Percentiles rank a stretch among this genome's conserved stretches.
Conservation (phyloP, 2,329 filamentous ascomycete species). For the Nectriaceae sp. region DNA sequence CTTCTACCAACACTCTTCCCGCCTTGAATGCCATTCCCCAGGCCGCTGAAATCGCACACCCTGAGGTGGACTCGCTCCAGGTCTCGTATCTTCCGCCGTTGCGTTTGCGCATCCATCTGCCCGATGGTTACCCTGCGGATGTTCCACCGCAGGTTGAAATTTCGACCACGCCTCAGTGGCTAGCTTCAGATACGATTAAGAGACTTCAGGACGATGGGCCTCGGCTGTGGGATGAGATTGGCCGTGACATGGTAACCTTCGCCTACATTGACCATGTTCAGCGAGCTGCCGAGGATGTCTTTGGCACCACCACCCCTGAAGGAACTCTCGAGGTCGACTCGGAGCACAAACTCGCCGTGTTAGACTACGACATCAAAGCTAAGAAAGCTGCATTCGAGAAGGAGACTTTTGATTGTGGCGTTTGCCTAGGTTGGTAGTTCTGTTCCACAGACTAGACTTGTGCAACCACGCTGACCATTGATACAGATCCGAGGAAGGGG, state of each 20-base stretch:
- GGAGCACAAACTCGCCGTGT: slow-evolving; percentile 67
- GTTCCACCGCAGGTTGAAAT: slow-evolving; percentile 53
- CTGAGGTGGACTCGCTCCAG: slow-evolving; percentile 47
- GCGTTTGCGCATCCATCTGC: slow-evolving; percentile 54
- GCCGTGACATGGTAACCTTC: slow-evolving; percentile 60
- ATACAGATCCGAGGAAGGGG: slow-evolving; percentile 83
- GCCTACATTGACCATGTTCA: slow-evolving; percentile 65
- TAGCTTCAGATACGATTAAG: slow-evolving; percentile 49
- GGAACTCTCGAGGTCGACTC: slow-evolving; percentile 54
- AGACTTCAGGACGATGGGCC: slow-evolving; percentile 52
- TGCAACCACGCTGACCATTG: neutral
- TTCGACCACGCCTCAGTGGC: slow-evolving; percentile 59
- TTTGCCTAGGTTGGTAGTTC: slow-evolving; percentile 67
- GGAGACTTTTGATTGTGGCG: slow-evolving; percentile 83
- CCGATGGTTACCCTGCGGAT: slow-evolving; percentile 58
- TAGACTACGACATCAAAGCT: slow-evolving; percentile 77
- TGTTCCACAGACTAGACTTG: neutral
- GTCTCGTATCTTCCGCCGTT: slow-evolving; percentile 61
- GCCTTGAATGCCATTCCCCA: slow-evolving; percentile 10
- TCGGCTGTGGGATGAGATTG: slow-evolving; percentile 63
- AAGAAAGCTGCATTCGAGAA: slow-evolving; percentile 76
- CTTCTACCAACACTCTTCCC: slow-evolving; percentile 27
- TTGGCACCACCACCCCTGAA: slow-evolving; percentile 54
- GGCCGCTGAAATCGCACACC: slow-evolving; percentile 15
- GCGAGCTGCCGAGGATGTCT: slow-evolving; percentile 59